These are phyloP conservation scores for Stachybotrys chlorohalonatus DNA, from an alignment of 2,329 filamentous ascomycete species.

Conservation along the genomic window DNA sequence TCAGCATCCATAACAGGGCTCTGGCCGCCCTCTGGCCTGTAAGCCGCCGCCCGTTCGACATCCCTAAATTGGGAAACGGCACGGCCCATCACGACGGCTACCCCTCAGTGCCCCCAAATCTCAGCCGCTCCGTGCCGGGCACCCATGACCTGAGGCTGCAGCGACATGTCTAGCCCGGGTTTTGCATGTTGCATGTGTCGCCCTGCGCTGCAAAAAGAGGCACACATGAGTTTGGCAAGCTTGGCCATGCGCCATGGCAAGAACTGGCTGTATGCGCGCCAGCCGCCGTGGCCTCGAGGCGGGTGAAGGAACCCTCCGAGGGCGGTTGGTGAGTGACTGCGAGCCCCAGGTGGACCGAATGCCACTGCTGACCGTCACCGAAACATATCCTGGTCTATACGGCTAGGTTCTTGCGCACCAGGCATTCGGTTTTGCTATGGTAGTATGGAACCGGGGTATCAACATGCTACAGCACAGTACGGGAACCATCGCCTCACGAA, in stretches of 20 bases:
- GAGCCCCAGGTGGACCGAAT: neutral
- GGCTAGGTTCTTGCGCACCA: too few relatives aligned
- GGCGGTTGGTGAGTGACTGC: too few relatives aligned
- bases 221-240: neutral
- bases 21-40: neutral
- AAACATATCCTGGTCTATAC: neutral
- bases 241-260: neutral
- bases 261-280: neutral
- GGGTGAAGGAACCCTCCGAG: too few relatives aligned
- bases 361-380: neutral
- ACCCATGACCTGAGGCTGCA: neutral
- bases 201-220: neutral
- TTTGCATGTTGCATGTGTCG: too few relatives aligned
- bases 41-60: neutral
- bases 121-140: neutral
- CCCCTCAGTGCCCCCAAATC: neutral
- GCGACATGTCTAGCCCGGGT: too few relatives aligned
- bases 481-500: neutral
- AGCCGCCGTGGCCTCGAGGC: neutral
- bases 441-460: neutral
- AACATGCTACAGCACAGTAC: neutral
- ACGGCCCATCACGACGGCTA: neutral
- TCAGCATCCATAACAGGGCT: too few relatives aligned
- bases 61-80: neutral
- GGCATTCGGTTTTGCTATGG: too few relatives aligned